Conservation (phyloP, 768 basidiomycete genomes). For the Amanita rubescens region DNA sequence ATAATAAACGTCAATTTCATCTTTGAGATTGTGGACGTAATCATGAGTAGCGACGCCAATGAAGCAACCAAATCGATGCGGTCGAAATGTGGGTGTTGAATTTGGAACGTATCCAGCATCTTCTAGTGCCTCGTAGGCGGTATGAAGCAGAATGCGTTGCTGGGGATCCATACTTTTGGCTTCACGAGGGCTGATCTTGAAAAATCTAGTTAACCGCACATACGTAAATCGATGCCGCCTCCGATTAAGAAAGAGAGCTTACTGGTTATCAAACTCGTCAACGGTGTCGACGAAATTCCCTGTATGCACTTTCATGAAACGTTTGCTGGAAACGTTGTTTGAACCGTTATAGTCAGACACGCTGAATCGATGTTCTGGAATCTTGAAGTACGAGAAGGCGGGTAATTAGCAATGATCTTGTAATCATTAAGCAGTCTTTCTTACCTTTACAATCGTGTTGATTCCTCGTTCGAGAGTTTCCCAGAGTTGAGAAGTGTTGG, state of each 20-base stretch:
- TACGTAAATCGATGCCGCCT: not conserved
- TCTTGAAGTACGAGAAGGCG: slow-evolving; percentile 29
- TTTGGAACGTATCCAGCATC: slow-evolving; percentile 63
- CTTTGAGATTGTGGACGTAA: slow-evolving; percentile 55
- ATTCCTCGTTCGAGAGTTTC: slow-evolving; percentile 46
- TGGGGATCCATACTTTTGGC: slow-evolving; percentile 74
- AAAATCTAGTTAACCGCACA: slow-evolving; percentile 33
- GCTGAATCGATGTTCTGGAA: slow-evolving; percentile 53
- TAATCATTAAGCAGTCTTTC: slow-evolving; percentile 8
- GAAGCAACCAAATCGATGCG: slow-evolving; percentile 55
- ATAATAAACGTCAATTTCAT: slow-evolving; percentile 64
- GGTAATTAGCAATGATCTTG: not conserved
- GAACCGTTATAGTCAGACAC: slow-evolving; percentile 29
- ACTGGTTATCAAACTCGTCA: slow-evolving; percentile 56
- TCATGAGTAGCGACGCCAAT: slow-evolving; percentile 67
- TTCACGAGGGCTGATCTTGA: slow-evolving; percentile 68
- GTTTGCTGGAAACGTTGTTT: slow-evolving; percentile 21
- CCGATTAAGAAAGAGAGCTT: slow-evolving; percentile 1
- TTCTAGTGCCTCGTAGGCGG: slow-evolving; percentile 63
- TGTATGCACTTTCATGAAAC: slow-evolving; percentile 41
- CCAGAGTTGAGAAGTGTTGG: slow-evolving; percentile 45
- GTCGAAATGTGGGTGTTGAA: slow-evolving; percentile 41
- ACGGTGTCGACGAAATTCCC: slow-evolving; percentile 59
- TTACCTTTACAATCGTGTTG: slow-evolving; percentile 51
- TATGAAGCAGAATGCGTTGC: slow-evolving; percentile 59